Conservation (phyloP, 2,329 filamentous ascomycete species). For the Scytalidium lignicola region DNA sequence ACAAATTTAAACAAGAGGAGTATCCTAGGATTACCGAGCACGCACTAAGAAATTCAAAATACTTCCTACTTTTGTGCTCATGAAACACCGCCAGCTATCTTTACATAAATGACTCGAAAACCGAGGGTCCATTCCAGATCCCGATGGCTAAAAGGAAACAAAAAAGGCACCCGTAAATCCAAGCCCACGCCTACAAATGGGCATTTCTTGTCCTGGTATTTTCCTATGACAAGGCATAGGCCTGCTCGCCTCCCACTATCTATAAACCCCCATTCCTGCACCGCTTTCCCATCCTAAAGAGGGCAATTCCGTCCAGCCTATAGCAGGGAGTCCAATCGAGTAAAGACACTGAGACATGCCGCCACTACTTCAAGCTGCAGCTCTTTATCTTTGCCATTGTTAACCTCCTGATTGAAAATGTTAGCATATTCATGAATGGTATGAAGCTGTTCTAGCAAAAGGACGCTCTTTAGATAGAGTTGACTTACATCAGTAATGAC, state of each 20-base stretch:
- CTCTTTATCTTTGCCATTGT: constrained; percentile 84
- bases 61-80: neutral
- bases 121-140: neutral
- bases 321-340: constrained; percentile 90
- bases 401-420: constrained; percentile 57
- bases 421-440: constrained; percentile 1
- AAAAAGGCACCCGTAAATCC: neutral
- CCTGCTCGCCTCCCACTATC: neutral
- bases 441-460: constrained; percentile 13
- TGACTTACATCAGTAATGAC: constrained; percentile 67
- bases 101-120: neutral
- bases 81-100: neutral
- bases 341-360: constrained; percentile 95
- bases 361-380: constrained; percentile 96
- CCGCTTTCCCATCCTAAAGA: neutral
- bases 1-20: neutral
- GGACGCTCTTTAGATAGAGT: neutral
- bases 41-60: neutral
- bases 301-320: constrained; percentile 35
- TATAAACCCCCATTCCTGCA: neutral
- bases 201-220: neutral
- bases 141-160: neutral
- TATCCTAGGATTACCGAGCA: neutral
- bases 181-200: neutral
- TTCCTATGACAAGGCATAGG: neutral